Base-by-base conservation (phyloP, 805 yeast genomes). In the Suhomyces sp. region DNA sequence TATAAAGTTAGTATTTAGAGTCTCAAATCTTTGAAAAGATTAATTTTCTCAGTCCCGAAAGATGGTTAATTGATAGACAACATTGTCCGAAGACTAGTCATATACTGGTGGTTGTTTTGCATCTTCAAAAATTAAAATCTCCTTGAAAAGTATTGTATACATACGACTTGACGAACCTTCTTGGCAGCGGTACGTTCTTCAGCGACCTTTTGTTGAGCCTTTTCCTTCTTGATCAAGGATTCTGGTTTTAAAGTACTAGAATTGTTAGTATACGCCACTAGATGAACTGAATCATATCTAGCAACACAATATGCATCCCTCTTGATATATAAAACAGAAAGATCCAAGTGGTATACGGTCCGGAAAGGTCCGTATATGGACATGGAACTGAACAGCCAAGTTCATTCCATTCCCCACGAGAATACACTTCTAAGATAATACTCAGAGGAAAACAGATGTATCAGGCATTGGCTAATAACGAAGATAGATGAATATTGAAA, bases 171-270 rank as follows among this genome's bases (percentile, higher is more conserved):
- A 76, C 90, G 82, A 62, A 85, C 87, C 71, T 77, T 80, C 79
- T 83, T 86, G 72, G 83, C 92, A 69, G 89, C 91, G 73, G 89
- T 85, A 69, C 86, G 82, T 76, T 84, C 82, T 72, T 84, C 88
- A 64, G 85, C 81, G 68, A 83, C 77, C 83, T 87, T 86, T 71
- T 85, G 84, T 73, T 83, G 81, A 76, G 87, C 84, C 82, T 86
- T 83, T 68, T 86, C 75, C 82, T 86, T 85, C 85, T 88, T 88
- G 77, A 85, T 78, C 75, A 85, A 86, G 73, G 94, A 78, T 84
- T 88, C 96, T 83, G 96, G 96, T 76, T 80, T 75, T 65, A 81
- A 74, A 69, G 82, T 71, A 61, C 78, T 72, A 66, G 43, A 53
- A 47, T 4, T 24, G 56, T 53, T 68, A 68, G 72, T 67, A 65